Base-by-base conservation (phyloP, 371 early-diverging fungal genomes). In the Dinochytrium kinnereticum region DNA sequence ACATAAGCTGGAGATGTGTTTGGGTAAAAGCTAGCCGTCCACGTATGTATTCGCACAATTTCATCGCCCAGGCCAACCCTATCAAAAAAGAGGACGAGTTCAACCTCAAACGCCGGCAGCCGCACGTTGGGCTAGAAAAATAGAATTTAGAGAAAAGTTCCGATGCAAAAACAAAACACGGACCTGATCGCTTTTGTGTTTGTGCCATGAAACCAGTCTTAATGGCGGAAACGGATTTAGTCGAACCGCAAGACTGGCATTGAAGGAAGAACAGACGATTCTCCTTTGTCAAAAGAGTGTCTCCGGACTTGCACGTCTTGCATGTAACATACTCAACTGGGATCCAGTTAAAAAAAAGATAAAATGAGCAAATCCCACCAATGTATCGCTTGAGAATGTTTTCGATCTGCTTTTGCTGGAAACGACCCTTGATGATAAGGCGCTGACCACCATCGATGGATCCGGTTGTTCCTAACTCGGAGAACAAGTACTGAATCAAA, bases 391-490 rank as follows among this genome's bases (percentile, higher is more conserved):
- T 96, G 73, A 99, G 84, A 59, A 99, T 95, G 72, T 94, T 96
- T 85, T 99, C 99, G 64, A 99, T 96, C 84, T 99, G 99, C 87
- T 96, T 96, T 84, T 96, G 98, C 84, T 96, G 95, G 93, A 97
- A 99, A 70, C 94, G 91, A 69, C 99, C 99, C 90, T 97, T 96
- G 85, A 99, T 96, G 53, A 99, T 87, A 69, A 99, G 84, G 44
- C 97, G 91, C 78, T 95, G 94, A 59, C 89, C 89, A 72, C 96
- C 94, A 82, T 99, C 99, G 64, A 98, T 90, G 30, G 99, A 97
- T 50, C 99, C 99, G 44, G 91, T 93, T 19, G 98, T 97, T 85
- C 98, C 98, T 91, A 99, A 90, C 89, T 99, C 99, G 53, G 97
- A 93, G 83, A 95, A 98, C 80, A 99, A 88, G 88, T 92, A 99